Evolutionary conservation across 345 rosid species (phyloP).

Genomic region (Populus alba): DNA sequence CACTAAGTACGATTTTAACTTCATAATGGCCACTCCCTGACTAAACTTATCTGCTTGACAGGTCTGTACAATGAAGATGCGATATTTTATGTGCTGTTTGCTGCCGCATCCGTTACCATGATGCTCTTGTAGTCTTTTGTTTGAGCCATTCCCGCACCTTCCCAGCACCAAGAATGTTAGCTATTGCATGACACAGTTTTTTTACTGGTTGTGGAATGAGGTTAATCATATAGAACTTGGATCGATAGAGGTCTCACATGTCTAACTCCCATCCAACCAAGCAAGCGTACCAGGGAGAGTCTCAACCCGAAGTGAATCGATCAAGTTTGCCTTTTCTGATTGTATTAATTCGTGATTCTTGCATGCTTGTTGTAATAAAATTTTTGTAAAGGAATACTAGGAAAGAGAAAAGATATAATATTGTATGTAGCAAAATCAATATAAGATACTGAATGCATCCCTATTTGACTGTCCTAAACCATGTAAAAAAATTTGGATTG

Average conservation of each 20-base stretch:
- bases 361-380: constrained; percentile 33
- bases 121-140: constrained; percentile 17
- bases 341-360: constrained; percentile 44
- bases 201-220: constrained; percentile 10
- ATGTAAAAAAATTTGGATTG: constrained; percentile 13
- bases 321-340: constrained; percentile 21
- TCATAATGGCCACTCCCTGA: neutral
- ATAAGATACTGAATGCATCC: constrained; percentile 11
- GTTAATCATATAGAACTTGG: constrained; percentile 8
- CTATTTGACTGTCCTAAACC: constrained; percentile 1
- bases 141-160: constrained; percentile 11
- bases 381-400: constrained; percentile 32
- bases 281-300: constrained; percentile 9
- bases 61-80: constrained; percentile 45
- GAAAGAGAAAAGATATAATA: constrained; percentile 1
- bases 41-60: constrained; percentile 25
- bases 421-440: constrained; percentile 11
- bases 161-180: neutral
- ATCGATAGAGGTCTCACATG: neutral
- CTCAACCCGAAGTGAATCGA: constrained; percentile 6
- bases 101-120: constrained; percentile 30
- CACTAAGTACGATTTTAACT: neutral
- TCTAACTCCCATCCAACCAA: neutral
- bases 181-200: neutral
- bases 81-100: constrained; percentile 30